These are phyloP conservation scores for Digitaria exilis DNA, from an alignment of 202 grass and related monocot genomes.

Conservation along the genomic window DNA sequence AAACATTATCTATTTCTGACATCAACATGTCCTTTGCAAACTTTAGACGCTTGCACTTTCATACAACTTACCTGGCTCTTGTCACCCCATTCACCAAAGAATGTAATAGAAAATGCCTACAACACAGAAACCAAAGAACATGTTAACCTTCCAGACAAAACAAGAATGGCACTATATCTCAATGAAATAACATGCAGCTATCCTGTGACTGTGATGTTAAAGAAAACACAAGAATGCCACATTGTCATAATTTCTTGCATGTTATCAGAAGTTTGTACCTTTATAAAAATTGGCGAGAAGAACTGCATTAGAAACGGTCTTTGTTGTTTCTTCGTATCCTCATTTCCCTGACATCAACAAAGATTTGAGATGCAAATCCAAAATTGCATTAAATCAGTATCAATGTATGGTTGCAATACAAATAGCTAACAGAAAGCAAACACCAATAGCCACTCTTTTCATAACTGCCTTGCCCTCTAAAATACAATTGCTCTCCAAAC, in stretches of 20 bases:
- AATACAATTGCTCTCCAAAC: not conserved
- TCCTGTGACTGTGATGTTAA: too few relatives aligned
- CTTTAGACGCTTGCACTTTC: slow-evolving; percentile 7
- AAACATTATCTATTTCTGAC: slow-evolving; percentile 24
- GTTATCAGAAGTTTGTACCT: slow-evolving; percentile 54
- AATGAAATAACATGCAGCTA: too few relatives aligned
- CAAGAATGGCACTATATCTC: not conserved
- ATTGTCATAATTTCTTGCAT: slow-evolving; percentile 19
- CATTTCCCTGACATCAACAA: slow-evolving; percentile 58
- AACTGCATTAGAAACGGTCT: slow-evolving; percentile 81
- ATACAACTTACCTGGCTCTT: slow-evolving; percentile 84
- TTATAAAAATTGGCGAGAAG: slow-evolving; percentile 97
- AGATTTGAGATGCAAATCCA: slow-evolving; percentile 19
- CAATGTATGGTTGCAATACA: slow-evolving; percentile 1
- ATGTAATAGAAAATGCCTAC: slow-evolving; percentile 98
- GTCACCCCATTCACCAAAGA: slow-evolving; percentile 99
- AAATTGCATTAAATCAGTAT: slow-evolving; percentile 9
- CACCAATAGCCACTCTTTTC: slow-evolving; percentile 20
- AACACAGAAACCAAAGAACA: slow-evolving; percentile 35
- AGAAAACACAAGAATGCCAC: slow-evolving; percentile 1
- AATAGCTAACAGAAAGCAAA: not conserved
- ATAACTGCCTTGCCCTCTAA: not conserved
- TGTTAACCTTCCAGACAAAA: slow-evolving; percentile 32
- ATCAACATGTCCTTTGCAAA: slow-evolving; percentile 29
- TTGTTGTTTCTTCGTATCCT: slow-evolving; percentile 84